Evolutionary conservation across 768 basidiomycete species (phyloP), one percentile per base, ranked within the genome.

Genomic region (Agaricus blazei): DNA sequence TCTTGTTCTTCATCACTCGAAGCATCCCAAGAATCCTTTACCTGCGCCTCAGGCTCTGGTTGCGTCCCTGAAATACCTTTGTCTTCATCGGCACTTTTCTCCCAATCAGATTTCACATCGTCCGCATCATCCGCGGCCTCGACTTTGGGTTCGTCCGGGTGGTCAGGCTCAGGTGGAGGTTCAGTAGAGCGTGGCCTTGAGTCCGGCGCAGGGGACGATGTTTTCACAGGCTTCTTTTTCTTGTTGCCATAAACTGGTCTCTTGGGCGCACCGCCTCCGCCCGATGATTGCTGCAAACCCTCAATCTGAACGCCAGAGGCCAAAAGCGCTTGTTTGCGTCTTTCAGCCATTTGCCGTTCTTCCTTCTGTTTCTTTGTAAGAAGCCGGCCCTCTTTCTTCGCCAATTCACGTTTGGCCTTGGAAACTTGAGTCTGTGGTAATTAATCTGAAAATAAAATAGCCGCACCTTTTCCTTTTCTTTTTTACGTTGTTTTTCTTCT

Each of bases 341-440:
- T 83, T 68, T 98, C 95, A 2, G 93, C 94, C 60, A 85, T 88
- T 23, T 89, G 90, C 62, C 81, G 86, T 68, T 98, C 95, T 65
- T 92, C 89, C 70, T 93, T 96, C 69, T 98, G 95, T 71, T 95
- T 97, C 70, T 96, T 94, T n/a, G 96, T 98, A 48, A 98, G 78
- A 26, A 96, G 74, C 45, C 89, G 83, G 24, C 97, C 97, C 72
- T 98, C 95, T 68, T 94, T 96, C 79, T 90, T 93, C 12, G 90
- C 87, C 50, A 88, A 67, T 63, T 97, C 95, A 50, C 84, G 85
- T 70, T 96, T 97, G 44, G 83, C 87, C 93, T 95, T 52, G 27
- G 48, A 43, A 61, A 57, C 49, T 45, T 56, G 11, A 50, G 42
- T 29, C 34, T 42, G 12, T 51, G 23, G 24, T 12, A 3, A 41